phyloP scores from a whole-genome alignment of 2,329 filamentous ascomycete species.

The Diaporthe ampelina region DNA sequence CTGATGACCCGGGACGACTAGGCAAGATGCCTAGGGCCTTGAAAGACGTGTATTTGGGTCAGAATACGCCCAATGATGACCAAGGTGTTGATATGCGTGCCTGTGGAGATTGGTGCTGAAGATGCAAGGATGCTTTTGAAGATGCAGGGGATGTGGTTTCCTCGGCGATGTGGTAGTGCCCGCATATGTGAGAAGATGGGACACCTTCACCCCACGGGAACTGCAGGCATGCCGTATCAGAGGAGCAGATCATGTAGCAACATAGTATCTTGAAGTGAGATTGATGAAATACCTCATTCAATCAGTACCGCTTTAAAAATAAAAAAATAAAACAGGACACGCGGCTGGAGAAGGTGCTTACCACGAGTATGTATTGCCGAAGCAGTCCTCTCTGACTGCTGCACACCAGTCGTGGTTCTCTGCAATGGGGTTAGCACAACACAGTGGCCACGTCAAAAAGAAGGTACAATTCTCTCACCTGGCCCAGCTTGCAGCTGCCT shows the following conservation, averaged over 20 bases:
- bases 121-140: background rate
- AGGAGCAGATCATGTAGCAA: background rate
- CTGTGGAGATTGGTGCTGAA: background rate
- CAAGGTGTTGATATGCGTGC: background rate
- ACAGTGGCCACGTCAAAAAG: background rate
- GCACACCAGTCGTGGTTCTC: background rate
- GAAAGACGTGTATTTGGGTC: background rate
- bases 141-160: slow-evolving; percentile 1
- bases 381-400: background rate
- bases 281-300: background rate
- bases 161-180: background rate
- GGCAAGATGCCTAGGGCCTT: background rate
- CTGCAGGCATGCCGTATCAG: background rate
- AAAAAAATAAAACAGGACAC: too few species aligned
- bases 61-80: background rate
- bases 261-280: background rate
- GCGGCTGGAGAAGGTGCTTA: background rate
- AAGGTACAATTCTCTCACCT: background rate
- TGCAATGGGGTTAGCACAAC: background rate
- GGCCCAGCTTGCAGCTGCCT: background rate
- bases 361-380: background rate
- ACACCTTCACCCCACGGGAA: background rate
- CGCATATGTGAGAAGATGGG: background rate
- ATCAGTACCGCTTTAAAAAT: background rate
- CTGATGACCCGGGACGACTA: background rate